Conservation (phyloP, 768 basidiomycete species). For the Phlegmacium glaucopus region DNA sequence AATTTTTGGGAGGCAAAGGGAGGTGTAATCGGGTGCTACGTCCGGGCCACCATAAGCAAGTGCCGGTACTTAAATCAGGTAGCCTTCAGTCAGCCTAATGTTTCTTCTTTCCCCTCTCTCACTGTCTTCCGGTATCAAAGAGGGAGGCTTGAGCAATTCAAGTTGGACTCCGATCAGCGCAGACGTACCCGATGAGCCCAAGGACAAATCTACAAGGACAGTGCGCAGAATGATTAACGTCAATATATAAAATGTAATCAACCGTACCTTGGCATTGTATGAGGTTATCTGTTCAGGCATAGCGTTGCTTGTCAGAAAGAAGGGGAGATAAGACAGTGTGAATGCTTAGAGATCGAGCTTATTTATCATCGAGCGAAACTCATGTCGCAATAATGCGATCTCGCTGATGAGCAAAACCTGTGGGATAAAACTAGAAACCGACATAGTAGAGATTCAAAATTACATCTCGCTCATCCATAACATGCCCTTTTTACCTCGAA, state of each 20-base stretch:
- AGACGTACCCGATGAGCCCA: constrained; percentile 51
- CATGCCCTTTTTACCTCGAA: too few relatives aligned
- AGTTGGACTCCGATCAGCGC: background rate
- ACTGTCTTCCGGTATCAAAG: constrained; percentile 37
- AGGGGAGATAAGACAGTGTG: too few relatives aligned
- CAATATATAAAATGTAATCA: background rate
- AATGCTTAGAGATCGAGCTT: too few relatives aligned
- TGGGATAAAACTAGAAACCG: too few relatives aligned
- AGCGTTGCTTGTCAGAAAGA: too few relatives aligned
- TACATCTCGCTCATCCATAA: too few relatives aligned
- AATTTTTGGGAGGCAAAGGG: constrained; percentile 60
- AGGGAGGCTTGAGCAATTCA: background rate
- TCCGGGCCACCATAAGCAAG: constrained; percentile 60
- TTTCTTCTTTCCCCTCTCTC: background rate
- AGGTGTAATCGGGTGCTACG: constrained; percentile 49
- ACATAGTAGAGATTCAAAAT: too few relatives aligned
- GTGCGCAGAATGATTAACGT: background rate
- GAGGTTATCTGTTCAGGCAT: constrained; percentile 26
- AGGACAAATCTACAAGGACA: constrained; percentile 44
- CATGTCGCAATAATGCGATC: too few relatives aligned
- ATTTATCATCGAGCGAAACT: too few relatives aligned
- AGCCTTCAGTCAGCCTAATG: too few relatives aligned
- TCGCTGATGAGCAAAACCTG: too few relatives aligned
- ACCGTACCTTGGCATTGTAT: constrained; percentile 37
- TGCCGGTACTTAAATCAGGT: constrained; percentile 52